A percentile compares a stretch with the other conserved stretches of the same genome.
These are phyloP conservation scores for Wallacemonas sp. DNA, from an alignment of 208 protist genomes.

Conservation along the genomic window DNA sequence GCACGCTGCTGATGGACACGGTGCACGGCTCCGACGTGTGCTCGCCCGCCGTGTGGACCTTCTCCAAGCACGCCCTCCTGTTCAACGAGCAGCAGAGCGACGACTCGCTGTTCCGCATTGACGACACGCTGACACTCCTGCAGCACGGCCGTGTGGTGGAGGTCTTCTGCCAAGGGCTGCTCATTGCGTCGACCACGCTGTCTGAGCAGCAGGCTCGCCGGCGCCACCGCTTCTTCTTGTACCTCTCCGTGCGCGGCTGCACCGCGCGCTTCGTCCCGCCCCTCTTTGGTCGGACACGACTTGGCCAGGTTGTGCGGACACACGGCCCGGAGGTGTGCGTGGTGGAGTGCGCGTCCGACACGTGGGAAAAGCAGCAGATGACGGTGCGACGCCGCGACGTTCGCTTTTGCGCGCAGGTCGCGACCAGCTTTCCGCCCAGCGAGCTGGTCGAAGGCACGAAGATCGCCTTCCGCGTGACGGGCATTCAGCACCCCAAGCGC, in stretches of 20 bases:
- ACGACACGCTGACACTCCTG: conserved; percentile 74
- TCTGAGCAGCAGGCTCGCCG: conserved; percentile 24
- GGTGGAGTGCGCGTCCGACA: conserved; percentile 57
- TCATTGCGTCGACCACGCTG: conserved; percentile 31
- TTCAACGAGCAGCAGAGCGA: conserved; percentile 27
- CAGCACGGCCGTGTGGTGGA: conserved; percentile 27
- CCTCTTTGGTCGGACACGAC: conserved; percentile 66
- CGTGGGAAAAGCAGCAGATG: conserved; percentile 30
- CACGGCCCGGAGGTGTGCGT: conserved; percentile 65
- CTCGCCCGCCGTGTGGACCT: conserved; percentile 44
- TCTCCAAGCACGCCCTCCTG: conserved; percentile 39
- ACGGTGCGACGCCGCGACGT: conserved; percentile 68
- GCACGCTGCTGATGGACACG: conserved; percentile 65
- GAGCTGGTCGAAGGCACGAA: conserved; percentile 43
- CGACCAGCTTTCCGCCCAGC: conserved; percentile 20
- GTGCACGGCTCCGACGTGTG: conserved; percentile 45
- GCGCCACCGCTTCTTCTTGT: conserved; percentile 64
- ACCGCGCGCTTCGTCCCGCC: conserved; percentile 74
- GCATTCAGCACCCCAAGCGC: conserved; percentile 63
- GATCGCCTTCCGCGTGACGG: conserved; percentile 60
- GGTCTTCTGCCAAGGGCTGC: conserved; percentile 56
- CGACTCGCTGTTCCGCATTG: conserved; percentile 67
- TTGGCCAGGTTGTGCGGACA: conserved; percentile 61
- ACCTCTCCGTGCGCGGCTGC: conserved; percentile 69
- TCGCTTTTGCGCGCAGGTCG: conserved; percentile 73